Evolutionary conservation across 2,329 filamentous ascomycete genomes (phyloP).

Genomic region (Paecilomyces sp.): DNA sequence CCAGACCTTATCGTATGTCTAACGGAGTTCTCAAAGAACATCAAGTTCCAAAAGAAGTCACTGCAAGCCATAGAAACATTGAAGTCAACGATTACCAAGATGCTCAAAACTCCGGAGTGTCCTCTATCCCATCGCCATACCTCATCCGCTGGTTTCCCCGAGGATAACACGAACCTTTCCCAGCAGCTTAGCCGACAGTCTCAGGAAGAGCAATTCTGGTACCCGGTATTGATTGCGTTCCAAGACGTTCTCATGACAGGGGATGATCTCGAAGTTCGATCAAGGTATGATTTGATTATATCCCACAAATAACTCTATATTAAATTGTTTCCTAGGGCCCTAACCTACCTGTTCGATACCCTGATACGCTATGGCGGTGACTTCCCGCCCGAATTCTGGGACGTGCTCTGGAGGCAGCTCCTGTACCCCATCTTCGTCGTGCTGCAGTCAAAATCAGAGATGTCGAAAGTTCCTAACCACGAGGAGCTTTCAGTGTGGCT

Average conservation of each 20-base stretch:
- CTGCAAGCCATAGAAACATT: slow-evolving; percentile 90
- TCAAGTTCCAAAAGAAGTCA: slow-evolving; percentile 97
- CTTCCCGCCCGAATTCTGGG: slow-evolving; percentile 94
- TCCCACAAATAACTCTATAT: slow-evolving; percentile 26
- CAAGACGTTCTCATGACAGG: slow-evolving; percentile 99
- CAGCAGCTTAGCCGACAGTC: slow-evolving; percentile 71
- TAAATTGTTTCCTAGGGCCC: slow-evolving; percentile 44
- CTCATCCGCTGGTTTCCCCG: slow-evolving; percentile 38
- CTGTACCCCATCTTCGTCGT: slow-evolving; percentile 99
- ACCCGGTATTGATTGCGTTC: slow-evolving; percentile 95
- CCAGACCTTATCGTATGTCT: slow-evolving; percentile 93
- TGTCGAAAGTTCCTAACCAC: slow-evolving; percentile 89
- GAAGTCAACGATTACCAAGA: slow-evolving; percentile 86
- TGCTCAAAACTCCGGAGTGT: slow-evolving; percentile 93
- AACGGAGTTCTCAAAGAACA: slow-evolving; percentile 98
- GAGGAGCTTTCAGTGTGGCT: slow-evolving; percentile 98
- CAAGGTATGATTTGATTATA: slow-evolving; percentile 38
- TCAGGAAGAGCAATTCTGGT: slow-evolving; percentile 97
- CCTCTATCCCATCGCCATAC: slow-evolving; percentile 66
- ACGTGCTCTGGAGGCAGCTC: slow-evolving; percentile 93
- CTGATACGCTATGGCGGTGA: slow-evolving; percentile 83
- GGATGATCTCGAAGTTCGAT: slow-evolving; percentile 93
- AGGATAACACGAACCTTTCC: slow-evolving; percentile 43
- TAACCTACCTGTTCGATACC: slow-evolving; percentile 96
- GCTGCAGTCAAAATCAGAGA: slow-evolving; percentile 88